A percentile compares a stretch with the other conserved stretches of the same genome.
These are phyloP conservation scores for Micractinium conductrix DNA, from an alignment of 139 green algal species.

Conservation along the genomic window DNA sequence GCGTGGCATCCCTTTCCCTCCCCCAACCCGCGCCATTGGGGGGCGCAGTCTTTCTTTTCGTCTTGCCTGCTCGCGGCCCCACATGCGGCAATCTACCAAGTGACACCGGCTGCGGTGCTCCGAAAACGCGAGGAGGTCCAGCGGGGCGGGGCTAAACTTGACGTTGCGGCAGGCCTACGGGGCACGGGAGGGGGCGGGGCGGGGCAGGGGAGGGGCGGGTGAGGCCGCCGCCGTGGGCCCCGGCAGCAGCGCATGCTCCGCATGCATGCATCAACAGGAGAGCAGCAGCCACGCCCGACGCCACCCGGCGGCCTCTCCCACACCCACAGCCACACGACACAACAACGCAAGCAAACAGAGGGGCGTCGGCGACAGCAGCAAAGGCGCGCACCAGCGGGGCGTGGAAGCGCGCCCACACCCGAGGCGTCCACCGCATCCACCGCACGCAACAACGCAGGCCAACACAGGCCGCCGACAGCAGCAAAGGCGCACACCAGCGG, in stretches of 20 bases:
- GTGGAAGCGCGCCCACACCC: background rate
- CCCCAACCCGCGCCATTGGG: no score
- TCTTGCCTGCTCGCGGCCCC: constrained; percentile 29
- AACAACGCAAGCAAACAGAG: background rate
- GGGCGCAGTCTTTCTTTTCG: no score
- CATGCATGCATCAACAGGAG: no score
- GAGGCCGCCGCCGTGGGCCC: no score
- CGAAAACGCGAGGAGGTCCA: constrained; percentile 62
- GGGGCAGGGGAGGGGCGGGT: background rate
- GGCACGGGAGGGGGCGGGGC: background rate
- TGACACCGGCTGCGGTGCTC: constrained; percentile 54
- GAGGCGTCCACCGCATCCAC: background rate
- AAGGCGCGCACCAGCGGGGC: constrained; percentile 4
- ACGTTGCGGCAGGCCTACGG: constrained; percentile 50
- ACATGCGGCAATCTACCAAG: constrained; percentile 51
- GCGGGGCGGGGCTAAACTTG: constrained; percentile 54
- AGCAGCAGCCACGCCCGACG: background rate
- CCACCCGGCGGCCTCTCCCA: no score
- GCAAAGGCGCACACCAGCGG: background rate
- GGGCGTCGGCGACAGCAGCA: no score
- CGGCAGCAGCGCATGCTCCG: background rate
- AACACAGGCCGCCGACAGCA: background rate
- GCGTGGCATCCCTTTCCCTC: no score
- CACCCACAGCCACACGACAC: background rate
- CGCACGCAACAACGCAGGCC: no score